Percentiles rank a stretch among this genome's conserved stretches.
Evolutionary conservation across 148 eudicot species (phyloP).

Genomic region (Fagopyrum esculentum): DNA sequence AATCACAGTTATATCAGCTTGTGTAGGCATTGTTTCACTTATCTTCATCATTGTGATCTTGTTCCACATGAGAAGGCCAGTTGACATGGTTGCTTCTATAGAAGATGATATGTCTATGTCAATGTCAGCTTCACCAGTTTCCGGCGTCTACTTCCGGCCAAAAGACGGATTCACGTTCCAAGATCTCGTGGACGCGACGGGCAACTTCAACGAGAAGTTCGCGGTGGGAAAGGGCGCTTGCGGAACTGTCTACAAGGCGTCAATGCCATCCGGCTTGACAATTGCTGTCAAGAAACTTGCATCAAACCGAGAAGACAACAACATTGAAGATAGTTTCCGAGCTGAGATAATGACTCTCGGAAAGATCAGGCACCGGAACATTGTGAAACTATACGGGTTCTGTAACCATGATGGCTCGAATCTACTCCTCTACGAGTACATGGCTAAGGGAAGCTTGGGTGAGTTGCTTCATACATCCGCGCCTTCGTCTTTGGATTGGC

Average conservation of each 20-base stretch:
- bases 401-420: slow-evolving; percentile 12
- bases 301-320: slow-evolving; percentile 45
- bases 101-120: slow-evolving; percentile 34
- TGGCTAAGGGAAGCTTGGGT: slow-evolving; percentile 19
- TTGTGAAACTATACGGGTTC: slow-evolving; percentile 15
- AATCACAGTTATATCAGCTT: slow-evolving; percentile 43
- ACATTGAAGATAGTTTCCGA: slow-evolving; percentile 49
- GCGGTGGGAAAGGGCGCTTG: slow-evolving; percentile 63
- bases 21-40: slow-evolving; percentile 72
- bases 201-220: slow-evolving; percentile 57
- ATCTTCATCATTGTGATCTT: slow-evolving; percentile 52
- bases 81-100: slow-evolving; percentile 37
- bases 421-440: slow-evolving; percentile 19
- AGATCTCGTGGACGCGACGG: slow-evolving; percentile 76
- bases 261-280: slow-evolving; percentile 36
- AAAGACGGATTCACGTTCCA: slow-evolving; percentile 89
- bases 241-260: slow-evolving; percentile 60
- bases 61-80: slow-evolving; percentile 56
- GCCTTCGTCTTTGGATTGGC: slow-evolving; percentile 30
- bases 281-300: slow-evolving; percentile 57
- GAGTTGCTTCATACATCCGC: slow-evolving; percentile 13
- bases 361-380: slow-evolving; percentile 18
- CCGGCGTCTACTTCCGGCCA: slow-evolving; percentile 88
- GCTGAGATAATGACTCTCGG: slow-evolving; percentile 23
- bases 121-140: slow-evolving; percentile 23